Base-by-base conservation (phyloP, 768 basidiomycete genomes). In the Infundibulicybe gibba region DNA sequence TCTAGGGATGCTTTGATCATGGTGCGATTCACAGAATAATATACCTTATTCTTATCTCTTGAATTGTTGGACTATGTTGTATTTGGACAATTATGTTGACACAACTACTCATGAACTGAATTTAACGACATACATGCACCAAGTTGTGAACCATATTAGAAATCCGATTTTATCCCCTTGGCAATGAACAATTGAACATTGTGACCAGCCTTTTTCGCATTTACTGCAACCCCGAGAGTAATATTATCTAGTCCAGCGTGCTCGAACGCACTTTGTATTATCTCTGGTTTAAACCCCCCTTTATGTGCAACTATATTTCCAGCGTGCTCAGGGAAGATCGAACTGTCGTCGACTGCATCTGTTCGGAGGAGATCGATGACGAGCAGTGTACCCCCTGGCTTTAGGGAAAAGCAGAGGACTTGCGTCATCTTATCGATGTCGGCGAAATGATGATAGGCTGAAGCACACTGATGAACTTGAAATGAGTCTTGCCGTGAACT, bases 381-480 rank as follows among this genome's bases (percentile, higher is more conserved):
- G 37, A 88, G 64, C 0, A 90, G 66, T 21, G 65, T 61, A 0
- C 83, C 87, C 1, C 77, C 75, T 0, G 81, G 81, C 49, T 80
- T 85, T 52, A 90, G 67, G 57, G 80, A 80, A 35, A 62, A 65
- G 2, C 65, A 69, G n/a, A 90, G 71, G 2, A 64, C 63, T 13
- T 65, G 64, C 6, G 87, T 88, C 21, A 75, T 74, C 3, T 67
- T 66, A 5, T 70, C 66, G 50, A 81, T 70, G 31, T 72, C 72
- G 1, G 63, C 43, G 49, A 89, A 71, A 56, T 89, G 87, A 50
- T 89, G 87, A 54, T 84, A 89, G 3, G 86, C 70, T 38, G 71
- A 69, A 8, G 75, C 68, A 54, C 86, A 89, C 87, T 89, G 50
- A 4, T 13, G 17, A 41, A 19, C 32, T 30, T 39, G 45, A 25